Evolutionary conservation across 2,329 filamentous ascomycete species (phyloP), one percentile per base, ranked within the genome.

Genomic region (Arthroderma sp.): DNA sequence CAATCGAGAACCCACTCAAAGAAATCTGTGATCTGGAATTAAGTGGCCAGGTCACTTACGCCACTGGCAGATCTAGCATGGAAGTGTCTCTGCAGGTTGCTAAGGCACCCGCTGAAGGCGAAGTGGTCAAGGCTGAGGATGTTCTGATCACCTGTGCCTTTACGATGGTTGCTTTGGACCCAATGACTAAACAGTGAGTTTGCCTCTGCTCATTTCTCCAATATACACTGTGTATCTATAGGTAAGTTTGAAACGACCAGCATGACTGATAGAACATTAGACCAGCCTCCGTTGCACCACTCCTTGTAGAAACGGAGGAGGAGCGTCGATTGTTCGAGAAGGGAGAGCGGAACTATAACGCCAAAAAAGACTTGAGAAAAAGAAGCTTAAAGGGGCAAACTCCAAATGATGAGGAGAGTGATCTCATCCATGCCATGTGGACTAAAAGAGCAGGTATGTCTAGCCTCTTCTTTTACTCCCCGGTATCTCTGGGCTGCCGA

Each of bases 21-120:
- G 85, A 89, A 65, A 88, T 91, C 56, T 89, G 86, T 62, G 86
- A 91, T 68, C 79, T 91, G 8, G 83, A 90, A 65, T 79, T 88
- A 39, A 87, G 83, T 58, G 82, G 82, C 3, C 76, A 81, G 61
- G 82, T 84, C 19, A 83, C 86, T 0, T 89, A 88, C 66, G 85
- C 86, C 0, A 85, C 86, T 0, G 86, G 86, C 0, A 73, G 85
- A 58, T 86, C 82, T 59, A 87, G 84, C 66, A 81, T 88, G 70
- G 86, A 89, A 63, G 83, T 89, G 7, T 87, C 85, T 0, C 79
- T 87, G 62, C 83, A 87, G 66, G 85, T 89, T 17, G 83, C 85
- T 6, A 86, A 85, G 65, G 84, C 81, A 0, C 79, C 83, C 0
- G 73, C 76, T 33, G 66, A 71, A 37, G 49, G 39, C 8, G 41